Evolutionary conservation across 495 filamentous ascomycete genomes (phyloP), one percentile per base, ranked within the genome.

Genomic region (Aspergillus diversus): DNA sequence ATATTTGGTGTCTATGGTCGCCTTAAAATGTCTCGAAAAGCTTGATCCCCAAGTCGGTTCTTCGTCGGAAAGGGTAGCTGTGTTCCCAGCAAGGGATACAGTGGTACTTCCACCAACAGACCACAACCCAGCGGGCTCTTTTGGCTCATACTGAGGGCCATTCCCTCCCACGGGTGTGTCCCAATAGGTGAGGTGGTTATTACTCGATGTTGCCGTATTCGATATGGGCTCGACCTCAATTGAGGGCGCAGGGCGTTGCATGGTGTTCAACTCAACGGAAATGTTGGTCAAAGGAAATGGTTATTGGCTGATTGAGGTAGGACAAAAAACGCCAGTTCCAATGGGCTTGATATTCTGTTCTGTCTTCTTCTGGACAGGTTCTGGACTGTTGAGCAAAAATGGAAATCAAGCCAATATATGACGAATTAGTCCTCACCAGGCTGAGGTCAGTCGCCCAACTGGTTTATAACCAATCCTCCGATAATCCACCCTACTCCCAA

Each of bases 91-190:
- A 6, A 74, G 31, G 39, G 71, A 74, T 7, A 70, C 69, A 46
- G 59, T 66, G 7, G 69, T 70, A 47, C 71, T 74, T 17, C 63
- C 66, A 17, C 64, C 71, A 21, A 65, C 59, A 21, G 71, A 71
- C 67, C 69, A 73, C 21, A 64, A 6, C 0, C 69, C 69, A 8
- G 35, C 39, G 21, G 63, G 62, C 13, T 73, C 66, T 52, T 67
- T 71, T n/a, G 59, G 13, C 16, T 70, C 65, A 37, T 70, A 48
- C 7, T 58, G 47, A 8, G 63, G 51, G 12, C 35, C 60, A 33
- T 57, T 54, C 7, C 51, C 47, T 9, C 47, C 55, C 5, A 52
- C 16, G 6, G 55, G 46, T 12, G 43, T 47, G 55, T 68, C 66
- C 66, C 66, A 68, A 37, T 65, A 57, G 27, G 61, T 57, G n/a